Evolutionary conservation across 331 rosid species (phyloP).

Genomic region (Pyracantha coccinea): DNA sequence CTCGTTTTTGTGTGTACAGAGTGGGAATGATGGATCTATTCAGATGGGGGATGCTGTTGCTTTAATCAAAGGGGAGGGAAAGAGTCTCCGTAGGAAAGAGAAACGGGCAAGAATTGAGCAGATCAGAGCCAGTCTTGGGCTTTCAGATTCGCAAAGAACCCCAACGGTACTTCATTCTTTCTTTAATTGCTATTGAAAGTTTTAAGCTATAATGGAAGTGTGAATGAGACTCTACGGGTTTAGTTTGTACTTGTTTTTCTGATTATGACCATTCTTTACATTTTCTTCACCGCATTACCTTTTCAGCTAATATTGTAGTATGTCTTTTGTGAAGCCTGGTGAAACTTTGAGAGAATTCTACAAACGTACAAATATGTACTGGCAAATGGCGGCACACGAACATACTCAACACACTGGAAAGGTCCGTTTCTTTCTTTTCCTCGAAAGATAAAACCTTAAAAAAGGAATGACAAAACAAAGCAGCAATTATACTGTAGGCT

Average conservation of each 20-base stretch:
- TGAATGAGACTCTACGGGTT: background rate
- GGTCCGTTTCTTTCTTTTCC: constrained; percentile 29
- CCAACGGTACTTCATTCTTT: constrained; percentile 47
- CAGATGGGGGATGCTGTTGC: constrained; percentile 92
- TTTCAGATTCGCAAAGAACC: constrained; percentile 97
- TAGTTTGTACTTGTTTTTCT: background rate
- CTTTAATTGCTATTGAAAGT: background rate
- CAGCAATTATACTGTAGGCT: background rate
- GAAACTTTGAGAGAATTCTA: constrained; percentile 88
- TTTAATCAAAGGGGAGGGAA: constrained; percentile 76
- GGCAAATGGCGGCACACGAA: constrained; percentile 99
- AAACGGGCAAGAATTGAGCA: constrained; percentile 91
- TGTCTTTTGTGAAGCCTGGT: constrained; percentile 59
- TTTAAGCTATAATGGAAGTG: background rate
- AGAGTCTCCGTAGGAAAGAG: constrained; percentile 82
- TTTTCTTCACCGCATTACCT: constrained; percentile 10
- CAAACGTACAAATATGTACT: constrained; percentile 84
- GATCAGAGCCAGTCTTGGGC: constrained; percentile 97
- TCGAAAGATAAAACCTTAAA: constrained; percentile 11
- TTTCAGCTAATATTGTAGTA: constrained; percentile 19
- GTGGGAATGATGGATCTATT: constrained; percentile 36
- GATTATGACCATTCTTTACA: background rate
- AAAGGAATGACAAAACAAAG: background rate
- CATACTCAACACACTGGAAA: constrained; percentile 99
- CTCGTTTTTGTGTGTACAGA: constrained; percentile 18